These are phyloP conservation scores for Jaltomata sinuosa DNA, from an alignment of 257 asterid species.

Conservation along the genomic window DNA sequence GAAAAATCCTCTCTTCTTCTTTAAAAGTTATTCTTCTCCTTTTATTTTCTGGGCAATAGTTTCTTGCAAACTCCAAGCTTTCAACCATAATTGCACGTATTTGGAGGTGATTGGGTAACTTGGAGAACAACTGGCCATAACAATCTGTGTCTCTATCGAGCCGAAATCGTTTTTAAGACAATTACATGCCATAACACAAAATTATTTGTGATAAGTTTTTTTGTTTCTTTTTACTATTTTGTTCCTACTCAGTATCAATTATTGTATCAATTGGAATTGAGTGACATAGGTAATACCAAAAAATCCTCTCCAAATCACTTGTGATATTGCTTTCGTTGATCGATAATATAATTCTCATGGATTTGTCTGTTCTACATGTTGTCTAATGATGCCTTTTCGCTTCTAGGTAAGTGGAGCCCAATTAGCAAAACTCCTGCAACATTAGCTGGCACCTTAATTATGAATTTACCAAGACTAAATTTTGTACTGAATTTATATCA, in stretches of 20 bases:
- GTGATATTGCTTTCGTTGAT: neutral
- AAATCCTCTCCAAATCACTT: neutral
- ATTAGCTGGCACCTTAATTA: conserved; percentile 60
- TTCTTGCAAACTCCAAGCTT: neutral
- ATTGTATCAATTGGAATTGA: neutral
- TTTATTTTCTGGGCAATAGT: neutral
- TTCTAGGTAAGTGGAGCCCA: conserved; percentile 49
- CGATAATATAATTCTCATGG: neutral
- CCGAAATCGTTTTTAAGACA: no score
- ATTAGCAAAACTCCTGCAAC: conserved; percentile 57
- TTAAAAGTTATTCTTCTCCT: neutral
- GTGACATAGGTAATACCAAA: neutral
- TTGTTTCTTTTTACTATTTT: no score
- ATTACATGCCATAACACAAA: no score
- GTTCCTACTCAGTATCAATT: no score
- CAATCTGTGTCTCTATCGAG: no score
- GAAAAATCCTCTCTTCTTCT: neutral
- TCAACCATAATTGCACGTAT: neutral
- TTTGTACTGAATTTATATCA: no score
- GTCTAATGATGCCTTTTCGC: neutral
- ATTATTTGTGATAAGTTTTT: no score
- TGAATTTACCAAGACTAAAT: no score
- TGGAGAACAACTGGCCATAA: no score
- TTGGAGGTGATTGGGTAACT: neutral
- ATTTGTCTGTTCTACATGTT: neutral